phyloP scores from a whole-genome alignment of 495 filamentous ascomycete species.

The Cudoniella acicularis region DNA sequence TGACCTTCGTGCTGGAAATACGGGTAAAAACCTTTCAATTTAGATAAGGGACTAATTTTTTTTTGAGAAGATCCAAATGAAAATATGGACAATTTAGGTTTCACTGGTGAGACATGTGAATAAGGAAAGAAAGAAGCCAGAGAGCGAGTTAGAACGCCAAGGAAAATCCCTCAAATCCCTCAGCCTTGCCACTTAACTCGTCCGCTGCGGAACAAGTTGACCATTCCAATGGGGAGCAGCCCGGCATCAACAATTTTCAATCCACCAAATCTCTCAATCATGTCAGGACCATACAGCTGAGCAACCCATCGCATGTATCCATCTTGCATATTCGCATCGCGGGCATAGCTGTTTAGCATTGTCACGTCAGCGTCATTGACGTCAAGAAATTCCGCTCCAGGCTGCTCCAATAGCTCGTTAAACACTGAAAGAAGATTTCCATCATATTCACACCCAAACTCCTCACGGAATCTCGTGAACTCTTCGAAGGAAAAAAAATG shows the following conservation, averaged over 20 bases:
- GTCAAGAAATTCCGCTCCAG: conserved; percentile 8
- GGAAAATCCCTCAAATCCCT: too few species aligned
- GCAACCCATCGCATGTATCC: conserved; percentile 65
- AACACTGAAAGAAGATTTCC: conserved; percentile 19
- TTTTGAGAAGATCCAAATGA: too few species aligned
- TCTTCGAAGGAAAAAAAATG: conserved; percentile 54
- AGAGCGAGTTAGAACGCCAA: too few species aligned
- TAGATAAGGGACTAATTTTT: too few species aligned
- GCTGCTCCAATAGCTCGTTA: conserved; percentile 11
- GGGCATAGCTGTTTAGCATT: conserved; percentile 52
- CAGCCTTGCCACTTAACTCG: conserved; percentile 55
- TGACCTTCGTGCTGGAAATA: too few species aligned
- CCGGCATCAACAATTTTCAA: conserved; percentile 59
- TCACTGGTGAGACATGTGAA: too few species aligned
- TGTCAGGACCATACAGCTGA: conserved; percentile 55
- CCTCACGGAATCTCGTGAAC: conserved; percentile 48
- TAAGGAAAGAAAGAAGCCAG: too few species aligned
- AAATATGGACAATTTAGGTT: too few species aligned
- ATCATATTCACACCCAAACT: conserved; percentile 28
- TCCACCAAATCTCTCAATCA: conserved; percentile 56
- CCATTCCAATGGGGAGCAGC: conserved; percentile 60
- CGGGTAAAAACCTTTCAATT: too few species aligned
- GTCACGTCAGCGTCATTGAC: conserved; percentile 51
- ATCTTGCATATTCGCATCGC: conserved; percentile 48
- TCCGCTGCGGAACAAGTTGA: conserved; percentile 57